Base-by-base conservation (phyloP, 1,139 yeast genomes). In the Debaryomyces psychrophilus region DNA sequence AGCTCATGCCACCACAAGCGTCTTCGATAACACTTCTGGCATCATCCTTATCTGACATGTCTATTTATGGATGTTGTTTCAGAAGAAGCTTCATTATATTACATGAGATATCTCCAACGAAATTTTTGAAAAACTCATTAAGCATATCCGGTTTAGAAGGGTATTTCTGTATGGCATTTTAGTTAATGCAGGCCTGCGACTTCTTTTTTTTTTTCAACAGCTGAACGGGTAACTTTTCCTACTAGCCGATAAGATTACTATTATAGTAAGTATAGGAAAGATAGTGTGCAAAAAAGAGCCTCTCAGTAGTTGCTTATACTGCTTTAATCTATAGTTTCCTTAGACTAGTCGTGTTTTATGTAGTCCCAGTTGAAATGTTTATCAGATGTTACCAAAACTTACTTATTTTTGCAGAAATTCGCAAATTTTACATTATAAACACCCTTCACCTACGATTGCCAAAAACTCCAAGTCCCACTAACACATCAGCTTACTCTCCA, bases 31-130 rank as follows among this genome's bases (percentile, higher is more conserved):
- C 27, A 11, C 36, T 27, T 27, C 29, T 20, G 23, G 36, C 23
- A 28, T 34, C 39, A 12, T 26, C 37, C 25, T 36, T 43, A 22
- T 40, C 33, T 34, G 33, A 31, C 36, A 36, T 31, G 17, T 20
- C 31, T 15, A 27, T 28, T 22, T 15, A 12, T 3, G 11, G 18
- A 17, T 27, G 15, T 15, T 31, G 20, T 25, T 17, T 31, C 31
- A 11, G 29, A 15, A 26, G 23, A 20, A 31, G 12, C 11, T 11
- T n/a, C n/a, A n/a, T n/a, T n/a, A n/a, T n/a, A 29, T 20, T 26
- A 18, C 23, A 18, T 18, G 22, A n/a, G 18, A 33, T 33, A 33
- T 20, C 36, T 33, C 36, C 36, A 33, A 15, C 23, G 12, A 27
- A 25, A 35, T 41, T 41, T 20, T 33, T 27, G 27, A 15, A 18